Evolutionary conservation across 441 rosid species (phyloP).

Genomic region (Arabidopsis lyrata): DNA sequence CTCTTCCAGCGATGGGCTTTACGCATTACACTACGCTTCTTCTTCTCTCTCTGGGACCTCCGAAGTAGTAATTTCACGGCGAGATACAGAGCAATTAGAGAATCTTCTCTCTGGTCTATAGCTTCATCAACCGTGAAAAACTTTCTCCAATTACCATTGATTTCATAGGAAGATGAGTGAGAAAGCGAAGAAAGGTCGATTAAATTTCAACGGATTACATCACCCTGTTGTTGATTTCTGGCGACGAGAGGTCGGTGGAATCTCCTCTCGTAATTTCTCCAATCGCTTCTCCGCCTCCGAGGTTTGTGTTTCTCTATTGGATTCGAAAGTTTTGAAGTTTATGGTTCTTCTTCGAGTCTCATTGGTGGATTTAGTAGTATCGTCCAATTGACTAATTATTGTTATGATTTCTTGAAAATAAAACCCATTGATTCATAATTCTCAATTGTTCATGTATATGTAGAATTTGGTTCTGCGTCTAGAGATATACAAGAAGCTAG

Average conservation of each 20-base stretch:
- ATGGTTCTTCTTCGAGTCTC: neutral
- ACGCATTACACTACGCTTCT: neutral
- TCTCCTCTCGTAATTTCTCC: conserved; percentile 69
- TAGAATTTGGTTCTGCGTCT: conserved; percentile 85
- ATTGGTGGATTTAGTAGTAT: neutral
- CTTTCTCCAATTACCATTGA: neutral
- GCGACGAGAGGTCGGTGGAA: conserved; percentile 79
- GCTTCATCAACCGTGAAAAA: neutral
- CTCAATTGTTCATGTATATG: conserved; percentile 14
- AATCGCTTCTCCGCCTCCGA: conserved; percentile 79
- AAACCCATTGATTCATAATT: neutral
- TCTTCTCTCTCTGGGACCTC: neutral
- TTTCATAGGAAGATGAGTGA: conserved; percentile 40
- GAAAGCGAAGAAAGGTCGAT: conserved; percentile 45
- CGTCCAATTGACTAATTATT: neutral
- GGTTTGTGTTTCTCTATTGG: conserved; percentile 50
- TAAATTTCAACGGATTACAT: conserved; percentile 44
- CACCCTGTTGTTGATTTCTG: conserved; percentile 68
- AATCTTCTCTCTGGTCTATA: neutral
- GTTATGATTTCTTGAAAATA: neutral
- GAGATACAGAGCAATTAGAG: conserved; percentile 9
- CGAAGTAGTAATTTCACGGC: conserved; percentile 12
- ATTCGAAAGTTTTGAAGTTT: neutral
- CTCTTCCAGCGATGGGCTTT: conserved; percentile 27
- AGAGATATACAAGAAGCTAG: conserved; percentile 68